Evolutionary conservation across 2,329 filamentous ascomycete genomes (phyloP).

Genomic region (Acrocalymma vagum): DNA sequence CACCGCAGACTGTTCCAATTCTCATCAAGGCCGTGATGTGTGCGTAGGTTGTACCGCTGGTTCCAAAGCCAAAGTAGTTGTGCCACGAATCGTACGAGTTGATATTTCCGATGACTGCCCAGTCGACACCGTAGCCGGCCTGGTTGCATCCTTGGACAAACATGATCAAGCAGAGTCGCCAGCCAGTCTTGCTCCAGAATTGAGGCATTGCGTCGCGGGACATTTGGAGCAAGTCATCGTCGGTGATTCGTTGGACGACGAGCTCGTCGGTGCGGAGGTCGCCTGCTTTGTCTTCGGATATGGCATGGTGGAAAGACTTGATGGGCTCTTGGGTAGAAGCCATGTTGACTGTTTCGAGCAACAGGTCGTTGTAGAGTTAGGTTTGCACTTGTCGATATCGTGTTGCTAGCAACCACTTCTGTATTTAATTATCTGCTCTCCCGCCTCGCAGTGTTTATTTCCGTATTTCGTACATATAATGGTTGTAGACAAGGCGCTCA

Average conservation of each 20-base stretch:
- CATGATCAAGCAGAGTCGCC: conserved; percentile 54
- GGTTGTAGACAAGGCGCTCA: too few relatives aligned
- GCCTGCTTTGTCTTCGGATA: conserved; percentile 18
- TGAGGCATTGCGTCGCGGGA: conserved; percentile 51
- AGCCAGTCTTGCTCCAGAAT: conserved; percentile 52
- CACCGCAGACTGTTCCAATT: conserved; percentile 55
- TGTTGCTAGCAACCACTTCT: conserved; percentile 1
- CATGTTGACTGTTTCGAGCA: too few relatives aligned
- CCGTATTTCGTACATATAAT: too few relatives aligned
- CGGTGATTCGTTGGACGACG: conserved; percentile 54
- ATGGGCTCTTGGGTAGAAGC: conserved; percentile 10
- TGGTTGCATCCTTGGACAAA: conserved; percentile 59
- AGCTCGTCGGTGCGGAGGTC: conserved; percentile 53
- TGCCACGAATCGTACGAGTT: conserved; percentile 56
- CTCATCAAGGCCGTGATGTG: conserved; percentile 59
- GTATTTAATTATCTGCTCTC: too few relatives aligned
- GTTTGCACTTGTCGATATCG: too few relatives aligned
- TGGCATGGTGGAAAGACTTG: conserved; percentile 16
- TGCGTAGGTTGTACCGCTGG: conserved; percentile 50
- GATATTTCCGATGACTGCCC: conserved; percentile 59
- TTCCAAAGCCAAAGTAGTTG: conserved; percentile 52
- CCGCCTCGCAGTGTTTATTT: conserved; percentile 10
- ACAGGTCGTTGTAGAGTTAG: too few relatives aligned
- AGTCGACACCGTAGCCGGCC: conserved; percentile 59
- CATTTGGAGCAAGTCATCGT: conserved; percentile 55